Conservation (phyloP, 208 protist genomes). For the Leishmania major region DNA sequence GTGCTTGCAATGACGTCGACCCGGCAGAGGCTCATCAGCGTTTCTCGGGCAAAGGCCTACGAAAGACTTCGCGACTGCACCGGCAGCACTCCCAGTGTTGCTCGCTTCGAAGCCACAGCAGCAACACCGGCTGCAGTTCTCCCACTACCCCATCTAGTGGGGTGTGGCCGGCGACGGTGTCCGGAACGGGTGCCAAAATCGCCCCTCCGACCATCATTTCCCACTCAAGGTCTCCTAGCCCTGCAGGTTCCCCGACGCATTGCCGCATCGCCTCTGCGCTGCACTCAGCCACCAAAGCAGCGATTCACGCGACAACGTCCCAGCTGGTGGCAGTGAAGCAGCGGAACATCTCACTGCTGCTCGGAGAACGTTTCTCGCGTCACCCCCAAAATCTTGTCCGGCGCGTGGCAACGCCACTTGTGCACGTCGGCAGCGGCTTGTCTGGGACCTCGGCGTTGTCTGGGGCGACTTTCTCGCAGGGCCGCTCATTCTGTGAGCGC, state of each 20-base stretch:
- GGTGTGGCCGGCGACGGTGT: background rate
- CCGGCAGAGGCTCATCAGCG: background rate
- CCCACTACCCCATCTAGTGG: background rate
- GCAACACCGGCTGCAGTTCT: background rate
- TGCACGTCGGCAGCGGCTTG: background rate
- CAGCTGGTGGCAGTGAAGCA: slow-evolving; percentile 17
- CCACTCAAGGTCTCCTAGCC: background rate
- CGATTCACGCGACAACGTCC: slow-evolving; percentile 28
- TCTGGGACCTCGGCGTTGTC: background rate
- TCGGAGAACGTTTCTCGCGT: slow-evolving; percentile 31
- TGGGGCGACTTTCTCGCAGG: background rate
- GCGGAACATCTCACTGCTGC: slow-evolving; percentile 28
- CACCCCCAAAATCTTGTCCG: slow-evolving; percentile 13
- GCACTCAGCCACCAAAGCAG: slow-evolving; percentile 30
- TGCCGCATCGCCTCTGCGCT: slow-evolving; percentile 2
- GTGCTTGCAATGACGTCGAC: background rate
- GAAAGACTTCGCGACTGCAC: slow-evolving; percentile 9
- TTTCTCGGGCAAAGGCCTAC: slow-evolving; percentile 2
- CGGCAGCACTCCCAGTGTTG: slow-evolving; percentile 22
- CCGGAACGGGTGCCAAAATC: background rate
- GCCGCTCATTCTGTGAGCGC: background rate
- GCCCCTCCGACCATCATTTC: background rate
- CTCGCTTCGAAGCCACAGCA: slow-evolving; percentile 5
- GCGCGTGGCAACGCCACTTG: background rate
- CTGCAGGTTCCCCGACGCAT: background rate